phyloP scores from a whole-genome alignment of 2,329 filamentous ascomycete species.

The Ophiostoma perfectum region DNA sequence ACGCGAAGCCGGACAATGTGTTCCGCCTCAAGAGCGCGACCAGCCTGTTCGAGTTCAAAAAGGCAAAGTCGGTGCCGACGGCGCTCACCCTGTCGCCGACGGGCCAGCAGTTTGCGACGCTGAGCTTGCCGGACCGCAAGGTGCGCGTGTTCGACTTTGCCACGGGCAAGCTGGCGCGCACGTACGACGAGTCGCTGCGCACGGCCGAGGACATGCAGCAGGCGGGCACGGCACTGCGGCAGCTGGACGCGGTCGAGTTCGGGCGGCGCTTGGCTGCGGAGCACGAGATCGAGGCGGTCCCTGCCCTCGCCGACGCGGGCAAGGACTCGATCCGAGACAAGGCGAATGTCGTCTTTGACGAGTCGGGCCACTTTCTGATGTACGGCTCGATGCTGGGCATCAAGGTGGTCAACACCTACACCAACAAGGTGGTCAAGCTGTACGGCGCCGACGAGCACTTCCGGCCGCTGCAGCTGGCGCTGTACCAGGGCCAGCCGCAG shows the following conservation, averaged over 20 bases:
- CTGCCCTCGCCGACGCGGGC: conserved; percentile 41
- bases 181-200: conserved; percentile 88
- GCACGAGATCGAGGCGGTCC: conserved; percentile 62
- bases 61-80: conserved; percentile 77
- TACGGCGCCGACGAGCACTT: conserved; percentile 89
- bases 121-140: conserved; percentile 90
- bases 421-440: conserved; percentile 83
- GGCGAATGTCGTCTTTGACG: conserved; percentile 87
- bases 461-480: conserved; percentile 70
- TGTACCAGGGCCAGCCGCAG: conserved; percentile 94
- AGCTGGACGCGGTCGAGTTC: conserved; percentile 86
- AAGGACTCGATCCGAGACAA: conserved; percentile 42
- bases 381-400: conserved; percentile 89
- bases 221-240: conserved; percentile 74
- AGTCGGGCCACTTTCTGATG: conserved; percentile 89
- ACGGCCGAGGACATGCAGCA: conserved; percentile 94
- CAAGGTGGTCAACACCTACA: conserved; percentile 94
- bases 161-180: conserved; percentile 79
- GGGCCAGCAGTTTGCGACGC: conserved; percentile 77
- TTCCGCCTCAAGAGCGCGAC: conserved; percentile 93
- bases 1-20: conserved; percentile 86
- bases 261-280: conserved; percentile 81
- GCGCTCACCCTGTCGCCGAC: conserved; percentile 81
- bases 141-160: conserved; percentile 90
- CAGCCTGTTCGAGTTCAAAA: conserved; percentile 95